Evolutionary conservation across 1,284 basidiomycete species (phyloP).

Genomic region (Entoloma clypeatum): DNA sequence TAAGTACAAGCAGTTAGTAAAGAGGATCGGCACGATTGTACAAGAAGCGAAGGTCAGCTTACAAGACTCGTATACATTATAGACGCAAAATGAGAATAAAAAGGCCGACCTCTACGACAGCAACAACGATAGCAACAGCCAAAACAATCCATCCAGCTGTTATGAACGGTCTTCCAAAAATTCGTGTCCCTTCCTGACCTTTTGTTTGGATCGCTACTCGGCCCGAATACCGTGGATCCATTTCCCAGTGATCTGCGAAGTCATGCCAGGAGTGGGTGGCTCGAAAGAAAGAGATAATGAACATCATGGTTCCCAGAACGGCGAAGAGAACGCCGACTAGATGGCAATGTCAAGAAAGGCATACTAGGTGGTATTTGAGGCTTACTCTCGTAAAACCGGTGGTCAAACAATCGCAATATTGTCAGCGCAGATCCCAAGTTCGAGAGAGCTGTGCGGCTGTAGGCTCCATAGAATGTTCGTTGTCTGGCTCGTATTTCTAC

Average conservation of each 20-base stretch:
- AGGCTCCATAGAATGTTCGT: conserved; percentile 80
- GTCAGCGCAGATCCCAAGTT: conserved; percentile 73
- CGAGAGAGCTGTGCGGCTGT: conserved; percentile 70
- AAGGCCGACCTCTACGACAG: conserved; percentile 59
- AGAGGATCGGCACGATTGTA: no score
- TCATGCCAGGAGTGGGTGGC: conserved; percentile 65
- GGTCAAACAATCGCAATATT: conserved; percentile 74
- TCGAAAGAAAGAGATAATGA: conserved; percentile 57
- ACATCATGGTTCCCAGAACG: conserved; percentile 58
- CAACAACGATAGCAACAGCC: conserved; percentile 58
- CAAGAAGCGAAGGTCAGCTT: background rate
- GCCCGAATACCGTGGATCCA: conserved; percentile 20
- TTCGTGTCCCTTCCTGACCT: conserved; percentile 54
- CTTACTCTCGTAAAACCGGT: conserved; percentile 65
- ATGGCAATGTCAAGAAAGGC: conserved; percentile 2
- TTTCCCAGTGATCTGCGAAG: conserved; percentile 59
- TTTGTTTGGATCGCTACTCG: conserved; percentile 41
- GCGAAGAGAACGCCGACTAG: conserved; percentile 73
- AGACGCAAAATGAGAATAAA: conserved; percentile 53
- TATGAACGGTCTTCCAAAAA: conserved; percentile 74
- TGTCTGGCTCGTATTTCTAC: conserved; percentile 75
- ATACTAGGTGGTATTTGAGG: background rate
- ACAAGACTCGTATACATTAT: conserved; percentile 16
- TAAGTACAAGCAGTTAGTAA: no score
- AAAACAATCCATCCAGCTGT: conserved; percentile 76